Conservation (phyloP, 1,284 basidiomycete genomes). For the Mycena citricolor region DNA sequence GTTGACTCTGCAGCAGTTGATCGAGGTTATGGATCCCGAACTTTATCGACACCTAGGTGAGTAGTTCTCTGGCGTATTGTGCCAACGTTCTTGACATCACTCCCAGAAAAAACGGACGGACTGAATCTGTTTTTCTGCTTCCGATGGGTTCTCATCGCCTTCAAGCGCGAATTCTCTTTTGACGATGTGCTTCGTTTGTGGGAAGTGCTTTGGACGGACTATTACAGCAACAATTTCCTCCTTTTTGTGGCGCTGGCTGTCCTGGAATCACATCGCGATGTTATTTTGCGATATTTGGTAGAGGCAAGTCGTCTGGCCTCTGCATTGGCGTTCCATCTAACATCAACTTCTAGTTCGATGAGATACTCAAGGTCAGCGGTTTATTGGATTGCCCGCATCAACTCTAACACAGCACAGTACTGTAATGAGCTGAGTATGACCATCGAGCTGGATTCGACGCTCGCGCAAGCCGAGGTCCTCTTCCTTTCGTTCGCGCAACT, state of each 20-base stretch:
- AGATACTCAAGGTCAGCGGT: slow-evolving; percentile 75
- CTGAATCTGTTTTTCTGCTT: slow-evolving; percentile 99
- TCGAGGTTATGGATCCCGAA: slow-evolving; percentile 92
- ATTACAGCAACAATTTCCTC: slow-evolving; percentile 86
- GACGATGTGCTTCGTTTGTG: slow-evolving; percentile 86
- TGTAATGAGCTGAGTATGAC: slow-evolving; percentile 93
- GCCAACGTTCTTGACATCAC: slow-evolving; percentile 9
- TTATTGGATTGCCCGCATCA: background rate
- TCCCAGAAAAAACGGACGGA: slow-evolving; percentile 85
- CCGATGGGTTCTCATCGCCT: slow-evolving; percentile 88
- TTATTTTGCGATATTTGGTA: slow-evolving; percentile 89
- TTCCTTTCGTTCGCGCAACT: slow-evolving; percentile 84
- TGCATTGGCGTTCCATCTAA: slow-evolving; percentile 3
- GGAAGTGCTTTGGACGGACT: slow-evolving; percentile 96
- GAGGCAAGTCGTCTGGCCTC: slow-evolving; percentile 52
- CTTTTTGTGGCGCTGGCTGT: slow-evolving; percentile 94
- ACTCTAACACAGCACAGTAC: slow-evolving; percentile 48
- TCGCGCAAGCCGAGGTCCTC: slow-evolving; percentile 92
- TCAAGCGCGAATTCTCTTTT: slow-evolving; percentile 95
- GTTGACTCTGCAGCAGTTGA: slow-evolving; percentile 85
- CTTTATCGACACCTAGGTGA: slow-evolving; percentile 83
- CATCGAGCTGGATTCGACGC: slow-evolving; percentile 88
- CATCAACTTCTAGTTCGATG: slow-evolving; percentile 66
- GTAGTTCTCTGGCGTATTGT: slow-evolving; percentile 19
- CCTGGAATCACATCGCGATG: slow-evolving; percentile 90